Conservation (phyloP, 164 flowering plant species). For the Vitis labrusca region DNA sequence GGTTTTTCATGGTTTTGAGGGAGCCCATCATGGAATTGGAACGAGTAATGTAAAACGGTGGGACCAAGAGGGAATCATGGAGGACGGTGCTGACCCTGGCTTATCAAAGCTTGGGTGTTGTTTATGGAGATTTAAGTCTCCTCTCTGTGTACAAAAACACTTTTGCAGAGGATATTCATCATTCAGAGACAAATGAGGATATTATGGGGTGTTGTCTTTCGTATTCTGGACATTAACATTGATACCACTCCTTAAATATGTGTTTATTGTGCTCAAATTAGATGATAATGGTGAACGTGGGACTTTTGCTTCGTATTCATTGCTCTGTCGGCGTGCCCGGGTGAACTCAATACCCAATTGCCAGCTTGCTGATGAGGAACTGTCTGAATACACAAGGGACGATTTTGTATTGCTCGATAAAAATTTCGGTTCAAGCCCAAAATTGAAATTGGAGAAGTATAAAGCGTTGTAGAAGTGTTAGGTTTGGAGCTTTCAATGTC, state of each 20-base stretch:
- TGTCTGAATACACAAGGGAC: slow-evolving; percentile 57
- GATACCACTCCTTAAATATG: slow-evolving; percentile 60
- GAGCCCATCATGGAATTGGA: slow-evolving; percentile 36
- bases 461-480: slow-evolving; percentile 56
- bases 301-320: slow-evolving; percentile 68
- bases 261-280: slow-evolving; percentile 67
- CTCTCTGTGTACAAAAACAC: slow-evolving; percentile 64
- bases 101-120: slow-evolving; percentile 72
- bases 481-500: slow-evolving; percentile 72
- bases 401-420: slow-evolving; percentile 17
- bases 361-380: slow-evolving; percentile 70
- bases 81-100: slow-evolving; percentile 57
- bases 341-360: slow-evolving; percentile 61
- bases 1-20: slow-evolving; percentile 13
- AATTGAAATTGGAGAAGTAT: slow-evolving; percentile 61
- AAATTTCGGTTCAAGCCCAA: slow-evolving; percentile 35
- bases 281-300: slow-evolving; percentile 86
- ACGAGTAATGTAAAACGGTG: slow-evolving; percentile 16
- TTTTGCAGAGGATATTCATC: slow-evolving; percentile 66
- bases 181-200: slow-evolving; percentile 69
- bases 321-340: slow-evolving; percentile 66
- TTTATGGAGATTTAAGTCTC: slow-evolving; percentile 72
- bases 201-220: slow-evolving; percentile 63
- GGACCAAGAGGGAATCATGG: slow-evolving; percentile 58
- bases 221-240: slow-evolving; percentile 69